These are phyloP conservation scores for Zangia roseola DNA, from an alignment of 768 basidiomycete genomes.

Conservation along the genomic window DNA sequence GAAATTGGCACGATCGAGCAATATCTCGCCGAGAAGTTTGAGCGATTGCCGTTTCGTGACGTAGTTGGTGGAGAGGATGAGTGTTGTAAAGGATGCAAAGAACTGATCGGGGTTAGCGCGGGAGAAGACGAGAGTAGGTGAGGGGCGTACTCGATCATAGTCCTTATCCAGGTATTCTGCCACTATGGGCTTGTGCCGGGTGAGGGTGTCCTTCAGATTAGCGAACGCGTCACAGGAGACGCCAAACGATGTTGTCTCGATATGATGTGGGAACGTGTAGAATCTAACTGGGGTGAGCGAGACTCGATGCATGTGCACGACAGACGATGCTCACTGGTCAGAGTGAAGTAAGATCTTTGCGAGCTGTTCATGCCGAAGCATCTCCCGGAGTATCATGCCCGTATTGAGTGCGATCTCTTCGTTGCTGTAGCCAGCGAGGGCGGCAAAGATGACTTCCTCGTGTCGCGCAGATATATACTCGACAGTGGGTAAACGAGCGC, in stretches of 20 bases:
- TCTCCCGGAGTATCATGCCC: constrained; percentile 96
- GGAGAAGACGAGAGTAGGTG: background rate
- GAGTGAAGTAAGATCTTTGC: constrained; percentile 89
- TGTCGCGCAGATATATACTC: constrained; percentile 84
- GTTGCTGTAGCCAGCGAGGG: constrained; percentile 90
- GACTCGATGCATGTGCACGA: background rate
- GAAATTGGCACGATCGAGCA: constrained; percentile 97
- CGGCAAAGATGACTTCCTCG: constrained; percentile 75
- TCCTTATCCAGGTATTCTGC: constrained; percentile 96
- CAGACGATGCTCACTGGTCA: constrained; percentile 74
- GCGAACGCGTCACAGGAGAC: constrained; percentile 98
- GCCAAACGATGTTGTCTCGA: constrained; percentile 96
- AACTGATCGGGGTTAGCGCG: constrained; percentile 52
- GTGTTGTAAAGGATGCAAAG: constrained; percentile 91
- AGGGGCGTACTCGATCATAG: constrained; percentile 78
- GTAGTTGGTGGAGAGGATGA: constrained; percentile 93
- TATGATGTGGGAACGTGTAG: constrained; percentile 94
- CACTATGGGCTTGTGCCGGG: constrained; percentile 97
- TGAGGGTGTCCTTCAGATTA: constrained; percentile 96
- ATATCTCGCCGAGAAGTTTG: constrained; percentile 96
- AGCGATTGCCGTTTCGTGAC: constrained; percentile 99
- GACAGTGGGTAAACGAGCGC: constrained; percentile 92
- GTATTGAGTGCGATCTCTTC: constrained; percentile 97
- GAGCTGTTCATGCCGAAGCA: constrained; percentile 90
- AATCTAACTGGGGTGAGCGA: constrained; percentile 54